phyloP scores from a whole-genome alignment of 2,329 filamentous ascomycete genomes.

The Bipolaris gigantea region DNA sequence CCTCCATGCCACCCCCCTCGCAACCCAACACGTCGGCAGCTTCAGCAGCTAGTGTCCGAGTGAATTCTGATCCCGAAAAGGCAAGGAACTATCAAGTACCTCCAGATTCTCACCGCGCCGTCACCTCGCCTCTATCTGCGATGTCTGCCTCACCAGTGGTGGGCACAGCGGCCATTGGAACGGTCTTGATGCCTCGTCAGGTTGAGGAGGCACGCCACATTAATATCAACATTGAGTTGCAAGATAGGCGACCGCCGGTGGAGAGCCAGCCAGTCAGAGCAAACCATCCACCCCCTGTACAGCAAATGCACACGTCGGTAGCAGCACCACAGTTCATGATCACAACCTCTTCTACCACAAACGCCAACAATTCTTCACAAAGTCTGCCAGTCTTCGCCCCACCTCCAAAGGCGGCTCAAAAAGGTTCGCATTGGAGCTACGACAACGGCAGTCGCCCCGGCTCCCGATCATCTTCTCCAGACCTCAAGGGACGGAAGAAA shows the following conservation, averaged over 20 bases:
- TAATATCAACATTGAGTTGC: slow-evolving; percentile 39
- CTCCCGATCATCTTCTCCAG: slow-evolving; percentile 24
- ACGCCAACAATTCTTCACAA: slow-evolving; percentile 19
- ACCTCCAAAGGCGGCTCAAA: slow-evolving; percentile 33
- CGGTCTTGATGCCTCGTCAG: slow-evolving; percentile 39
- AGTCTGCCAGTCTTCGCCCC: slow-evolving; percentile 36
- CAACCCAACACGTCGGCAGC: background rate
- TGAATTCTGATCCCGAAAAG: slow-evolving; percentile 1
- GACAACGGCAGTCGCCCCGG: slow-evolving; percentile 31
- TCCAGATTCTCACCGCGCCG: slow-evolving; percentile 12
- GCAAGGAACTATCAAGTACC: slow-evolving; percentile 16
- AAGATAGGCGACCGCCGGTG: slow-evolving; percentile 27
- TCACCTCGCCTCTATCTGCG: slow-evolving; percentile 32
- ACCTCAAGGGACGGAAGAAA: slow-evolving; percentile 33
- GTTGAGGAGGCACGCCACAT: slow-evolving; percentile 30
- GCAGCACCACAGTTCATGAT: slow-evolving; percentile 19
- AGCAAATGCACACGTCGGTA: slow-evolving; percentile 22
- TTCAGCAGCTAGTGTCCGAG: background rate
- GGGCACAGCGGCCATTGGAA: slow-evolving; percentile 36
- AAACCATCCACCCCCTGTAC: slow-evolving; percentile 21
- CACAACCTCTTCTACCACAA: slow-evolving; percentile 11
- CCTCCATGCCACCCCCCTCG: slow-evolving; percentile 14
- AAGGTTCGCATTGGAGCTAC: slow-evolving; percentile 31
- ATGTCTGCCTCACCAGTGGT: slow-evolving; percentile 41
- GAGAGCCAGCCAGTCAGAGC: slow-evolving; percentile 16